Evolutionary conservation across 2,329 filamentous ascomycete species (phyloP), one percentile per base, ranked within the genome.

Genomic region (Penicillium brevicompactum): DNA sequence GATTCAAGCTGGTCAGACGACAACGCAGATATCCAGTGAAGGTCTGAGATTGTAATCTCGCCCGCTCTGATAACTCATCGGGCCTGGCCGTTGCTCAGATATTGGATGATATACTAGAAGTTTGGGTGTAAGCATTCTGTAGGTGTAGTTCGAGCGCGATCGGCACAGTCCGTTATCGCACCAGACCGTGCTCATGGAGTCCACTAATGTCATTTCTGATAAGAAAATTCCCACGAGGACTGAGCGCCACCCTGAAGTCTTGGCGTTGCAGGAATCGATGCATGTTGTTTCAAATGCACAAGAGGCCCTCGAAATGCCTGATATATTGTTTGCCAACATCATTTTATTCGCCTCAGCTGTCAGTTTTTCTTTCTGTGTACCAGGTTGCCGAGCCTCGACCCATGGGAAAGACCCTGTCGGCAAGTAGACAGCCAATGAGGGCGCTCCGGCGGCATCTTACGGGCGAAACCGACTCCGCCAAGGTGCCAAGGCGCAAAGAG

Each of bases 401-500:
- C 55, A 61, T 56, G 44, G 53, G 18, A 38, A 43, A 16, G 27
- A n/a, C 47, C 16, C 47, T 42, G 48, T 58, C 50, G 61, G 59
- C 50, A 59, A 55, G 46, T 10, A 2, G 13, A 22, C 27, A 51
- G 48, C 60, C 60, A 61, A 61, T 59, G 31, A 50, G 52, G 14
- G 11, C 2, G n/a, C 11, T 7, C 10, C 31, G 13, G 13, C 51
- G 42, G 45, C 34, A 37, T 30, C 13, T 38, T 2, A 24, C 43
- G 51, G 46, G 46, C 32, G 30, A 52, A 44, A 22, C 3, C 14
- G 21, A 40, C 49, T 13, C 32, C 46, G 44, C 44, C 16, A 24
- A 49, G 48, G 37, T 22, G 59, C 59, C 59, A 61, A 63, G 58
- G 13, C 44, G 46, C 58, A 47, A 56, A 54, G 37, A 47, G 38